Percentiles rank a stretch among this genome's conserved stretches.
These are phyloP conservation scores for Globisporangium alternatum DNA, from an alignment of 352 stramenopile genomes.

Conservation along the genomic window DNA sequence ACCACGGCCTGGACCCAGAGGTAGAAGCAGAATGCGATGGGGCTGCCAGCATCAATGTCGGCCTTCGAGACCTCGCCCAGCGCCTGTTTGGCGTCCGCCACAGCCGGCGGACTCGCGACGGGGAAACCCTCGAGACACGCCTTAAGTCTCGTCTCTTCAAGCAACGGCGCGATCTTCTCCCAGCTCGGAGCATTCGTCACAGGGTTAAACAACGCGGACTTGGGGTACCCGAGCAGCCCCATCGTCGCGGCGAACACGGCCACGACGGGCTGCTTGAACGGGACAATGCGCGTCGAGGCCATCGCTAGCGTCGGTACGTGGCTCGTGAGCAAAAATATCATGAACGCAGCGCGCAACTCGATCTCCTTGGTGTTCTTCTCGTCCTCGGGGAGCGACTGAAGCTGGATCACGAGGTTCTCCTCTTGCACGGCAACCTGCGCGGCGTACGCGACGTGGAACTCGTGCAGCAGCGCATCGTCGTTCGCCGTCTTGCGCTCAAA, in stretches of 20 bases:
- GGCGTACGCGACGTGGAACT: conserved; percentile 59
- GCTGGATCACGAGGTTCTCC: conserved; percentile 50
- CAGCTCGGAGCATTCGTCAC: conserved; percentile 58
- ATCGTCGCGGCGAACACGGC: conserved; percentile 47
- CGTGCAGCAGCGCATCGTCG: conserved; percentile 55
- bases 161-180: conserved; percentile 53
- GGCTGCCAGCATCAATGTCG: conserved; percentile 48
- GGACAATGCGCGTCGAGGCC: conserved; percentile 40
- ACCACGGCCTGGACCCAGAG: conserved; percentile 53
- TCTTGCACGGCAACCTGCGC: conserved; percentile 58
- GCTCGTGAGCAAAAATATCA: conserved; percentile 48
- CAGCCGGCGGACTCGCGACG: conserved; percentile 11
- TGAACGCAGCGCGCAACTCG: conserved; percentile 49
- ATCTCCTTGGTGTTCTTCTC: conserved; percentile 52
- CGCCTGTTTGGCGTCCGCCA: conserved; percentile 38
- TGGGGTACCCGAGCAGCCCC: conserved; percentile 42
- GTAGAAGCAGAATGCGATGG: conserved; percentile 47
- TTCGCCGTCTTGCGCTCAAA: conserved; percentile 41
- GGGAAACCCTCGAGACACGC: conserved; percentile 22
- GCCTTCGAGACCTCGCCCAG: conserved; percentile 42
- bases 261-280: conserved; percentile 55
- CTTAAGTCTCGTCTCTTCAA: conserved; percentile 37
- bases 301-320: conserved; percentile 50
- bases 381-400: conserved; percentile 40
- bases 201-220: conserved; percentile 38